Base-by-base conservation (phyloP, 148 eudicot species). In the Camellia lanceoleosa region DNA sequence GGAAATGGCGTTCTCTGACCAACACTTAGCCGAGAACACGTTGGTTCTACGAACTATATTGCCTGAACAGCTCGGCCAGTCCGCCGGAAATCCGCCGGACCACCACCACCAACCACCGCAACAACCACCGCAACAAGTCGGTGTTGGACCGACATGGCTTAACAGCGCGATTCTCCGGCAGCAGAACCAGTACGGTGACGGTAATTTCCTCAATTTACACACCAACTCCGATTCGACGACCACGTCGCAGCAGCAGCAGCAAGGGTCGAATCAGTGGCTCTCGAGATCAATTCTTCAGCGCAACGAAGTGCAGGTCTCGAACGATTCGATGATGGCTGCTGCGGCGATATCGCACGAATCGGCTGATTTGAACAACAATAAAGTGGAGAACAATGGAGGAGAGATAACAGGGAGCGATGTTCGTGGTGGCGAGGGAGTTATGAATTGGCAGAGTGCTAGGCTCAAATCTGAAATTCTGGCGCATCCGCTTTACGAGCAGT, bases 401-500 rank as follows among this genome's bases (percentile, higher is more conserved):
- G 80, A 82, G 42, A 52, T 75, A 66, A 64, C 70, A 3, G 83
- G 63, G 47, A 77, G 75, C 13, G 86, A 73, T 5, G 74, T 43
- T 73, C 30, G 55, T 4, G 74, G 56, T 19, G 73, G 80, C 9
- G 82, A 72, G 1, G 83, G 81, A 44, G 77, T 75, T 46, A 38
- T 75, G 81, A 81, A 76, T 76, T 88, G 91, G 93, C 83, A 88
- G 80, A 88, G 77, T 75, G 91, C 83, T 9, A 87, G 75, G 85
- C 82, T 76, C 67, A 94, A 92, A 62, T 91, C 91, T 58, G 98
- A 94, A 72, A 71, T 94, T 14, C 18, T 91, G 68, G 59, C 84
- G 11, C 98, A 94, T 81, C 98, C 94, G 52, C 65, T 94, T 67
- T 94, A 89, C 74, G 98, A 94, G 52, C 98, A 94, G 87, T 78